These are phyloP conservation scores for Mychonastes homosphaera DNA, from an alignment of 139 green algal species.

Conservation along the genomic window DNA sequence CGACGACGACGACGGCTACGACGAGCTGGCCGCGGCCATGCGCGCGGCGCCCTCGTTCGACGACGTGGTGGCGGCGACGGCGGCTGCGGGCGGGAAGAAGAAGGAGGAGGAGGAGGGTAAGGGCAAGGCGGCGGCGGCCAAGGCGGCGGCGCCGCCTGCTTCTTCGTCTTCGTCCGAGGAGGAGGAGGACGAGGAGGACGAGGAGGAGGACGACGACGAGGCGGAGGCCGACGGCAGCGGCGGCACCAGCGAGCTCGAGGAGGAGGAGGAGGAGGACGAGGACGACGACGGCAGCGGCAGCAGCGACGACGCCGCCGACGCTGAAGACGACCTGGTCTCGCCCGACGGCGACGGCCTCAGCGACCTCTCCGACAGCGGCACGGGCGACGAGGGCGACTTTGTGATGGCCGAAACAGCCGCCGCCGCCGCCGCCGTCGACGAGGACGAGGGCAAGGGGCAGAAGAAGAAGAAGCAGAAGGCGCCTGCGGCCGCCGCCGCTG, in stretches of 20 bases:
- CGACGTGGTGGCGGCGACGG: slow-evolving; percentile 41
- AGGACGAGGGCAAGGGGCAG: slow-evolving; percentile 6
- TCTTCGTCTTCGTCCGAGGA: background rate
- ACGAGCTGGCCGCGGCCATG: slow-evolving; percentile 23
- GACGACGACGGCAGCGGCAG: background rate
- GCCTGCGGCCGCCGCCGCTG: background rate
- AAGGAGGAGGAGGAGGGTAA: background rate
- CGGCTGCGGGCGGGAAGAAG: background rate
- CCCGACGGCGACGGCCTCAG: slow-evolving; percentile 4
- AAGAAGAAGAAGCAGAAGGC: background rate
- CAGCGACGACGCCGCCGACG: slow-evolving; percentile 6
- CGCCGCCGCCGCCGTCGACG: background rate
- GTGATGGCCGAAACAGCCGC: background rate
- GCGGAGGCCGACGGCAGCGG: background rate
- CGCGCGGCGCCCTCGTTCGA: slow-evolving; percentile 41
- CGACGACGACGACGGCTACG: slow-evolving; percentile 21
- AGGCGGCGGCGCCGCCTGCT: background rate
- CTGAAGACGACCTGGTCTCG: background rate
- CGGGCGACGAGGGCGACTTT: slow-evolving; percentile 10
- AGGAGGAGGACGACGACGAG: slow-evolving; percentile 5
- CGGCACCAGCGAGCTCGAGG: slow-evolving; percentile 6
- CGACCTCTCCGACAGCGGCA: slow-evolving; percentile 2
- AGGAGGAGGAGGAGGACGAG: slow-evolving; percentile 9
- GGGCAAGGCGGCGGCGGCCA: slow-evolving; percentile 10
- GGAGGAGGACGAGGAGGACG: slow-evolving; percentile 6